Conservation (phyloP, 306 rosid species). For the Abrus precatorius region DNA sequence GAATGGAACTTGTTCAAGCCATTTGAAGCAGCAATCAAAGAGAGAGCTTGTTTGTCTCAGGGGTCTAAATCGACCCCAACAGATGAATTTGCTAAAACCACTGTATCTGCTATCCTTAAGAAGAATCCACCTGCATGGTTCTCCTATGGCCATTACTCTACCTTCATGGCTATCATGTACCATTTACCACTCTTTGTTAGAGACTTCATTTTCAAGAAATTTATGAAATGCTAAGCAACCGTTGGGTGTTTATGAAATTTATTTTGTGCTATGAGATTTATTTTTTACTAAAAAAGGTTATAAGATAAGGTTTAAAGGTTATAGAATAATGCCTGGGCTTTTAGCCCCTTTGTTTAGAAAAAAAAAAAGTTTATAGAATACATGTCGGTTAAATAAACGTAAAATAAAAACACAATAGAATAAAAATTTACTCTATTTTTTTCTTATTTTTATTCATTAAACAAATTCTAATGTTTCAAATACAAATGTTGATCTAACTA, state of each 20-base stretch:
- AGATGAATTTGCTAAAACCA: conserved; percentile 75
- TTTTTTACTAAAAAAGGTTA: too few relatives aligned
- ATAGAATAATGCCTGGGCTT: too few relatives aligned
- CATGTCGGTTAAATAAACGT: too few relatives aligned
- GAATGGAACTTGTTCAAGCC: conserved; percentile 74
- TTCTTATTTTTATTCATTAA: too few relatives aligned
- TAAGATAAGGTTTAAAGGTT: too few relatives aligned
- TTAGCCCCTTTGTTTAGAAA: too few relatives aligned
- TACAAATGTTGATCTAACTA: too few relatives aligned
- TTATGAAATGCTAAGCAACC: conserved; percentile 51
- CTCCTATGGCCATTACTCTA: conserved; percentile 64
- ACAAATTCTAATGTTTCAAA: too few relatives aligned
- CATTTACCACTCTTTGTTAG: conserved; percentile 75
- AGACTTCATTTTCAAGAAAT: conserved; percentile 59
- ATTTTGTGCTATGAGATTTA: too few relatives aligned
- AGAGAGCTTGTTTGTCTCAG: conserved; percentile 66
- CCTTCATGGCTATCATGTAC: conserved; percentile 66
- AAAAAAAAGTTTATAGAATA: too few relatives aligned
- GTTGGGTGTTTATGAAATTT: background rate
- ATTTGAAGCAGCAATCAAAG: conserved; percentile 67
- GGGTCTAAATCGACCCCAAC: conserved; percentile 66
- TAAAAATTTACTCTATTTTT: too few relatives aligned
- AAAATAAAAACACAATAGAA: too few relatives aligned
- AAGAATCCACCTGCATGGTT: conserved; percentile 87
- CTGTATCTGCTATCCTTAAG: conserved; percentile 68